Conservation (phyloP, 768 basidiomycete genomes). For the Serendipita sp. region DNA sequence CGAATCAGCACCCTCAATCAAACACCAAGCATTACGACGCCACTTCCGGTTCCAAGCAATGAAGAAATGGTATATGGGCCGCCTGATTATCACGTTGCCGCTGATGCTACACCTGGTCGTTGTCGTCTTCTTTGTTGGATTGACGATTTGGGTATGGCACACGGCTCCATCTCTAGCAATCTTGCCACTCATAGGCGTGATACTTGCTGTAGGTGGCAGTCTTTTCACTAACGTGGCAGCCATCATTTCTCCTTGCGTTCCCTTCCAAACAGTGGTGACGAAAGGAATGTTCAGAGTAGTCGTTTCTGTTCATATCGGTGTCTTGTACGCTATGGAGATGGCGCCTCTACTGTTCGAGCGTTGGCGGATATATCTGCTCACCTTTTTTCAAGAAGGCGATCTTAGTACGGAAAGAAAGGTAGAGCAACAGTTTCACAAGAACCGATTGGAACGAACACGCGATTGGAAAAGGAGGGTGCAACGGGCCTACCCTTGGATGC, state of each 20-base stretch:
- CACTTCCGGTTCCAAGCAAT: background rate
- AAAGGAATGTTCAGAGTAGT: background rate
- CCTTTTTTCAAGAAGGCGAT: background rate
- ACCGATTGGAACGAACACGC: background rate
- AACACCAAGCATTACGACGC: background rate
- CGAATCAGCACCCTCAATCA: background rate
- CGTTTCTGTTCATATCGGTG: background rate
- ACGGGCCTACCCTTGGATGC: background rate
- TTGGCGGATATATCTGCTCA: background rate
- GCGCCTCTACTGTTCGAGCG: background rate
- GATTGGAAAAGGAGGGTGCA: background rate
- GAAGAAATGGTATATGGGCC: background rate
- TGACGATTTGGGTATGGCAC: background rate
- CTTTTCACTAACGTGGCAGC: background rate
- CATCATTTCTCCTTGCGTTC: background rate
- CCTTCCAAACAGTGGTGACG: background rate
- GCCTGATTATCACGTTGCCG: background rate
- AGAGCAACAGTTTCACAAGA: background rate
- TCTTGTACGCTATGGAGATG: background rate
- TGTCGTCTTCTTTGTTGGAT: background rate
- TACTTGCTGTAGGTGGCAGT: background rate
- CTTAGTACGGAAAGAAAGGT: background rate
- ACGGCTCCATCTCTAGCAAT: background rate
- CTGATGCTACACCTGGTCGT: background rate
- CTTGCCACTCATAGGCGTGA: background rate